Base-by-base conservation (phyloP, 2,329 filamentous ascomycete species). In the Botrytis galanthina region DNA sequence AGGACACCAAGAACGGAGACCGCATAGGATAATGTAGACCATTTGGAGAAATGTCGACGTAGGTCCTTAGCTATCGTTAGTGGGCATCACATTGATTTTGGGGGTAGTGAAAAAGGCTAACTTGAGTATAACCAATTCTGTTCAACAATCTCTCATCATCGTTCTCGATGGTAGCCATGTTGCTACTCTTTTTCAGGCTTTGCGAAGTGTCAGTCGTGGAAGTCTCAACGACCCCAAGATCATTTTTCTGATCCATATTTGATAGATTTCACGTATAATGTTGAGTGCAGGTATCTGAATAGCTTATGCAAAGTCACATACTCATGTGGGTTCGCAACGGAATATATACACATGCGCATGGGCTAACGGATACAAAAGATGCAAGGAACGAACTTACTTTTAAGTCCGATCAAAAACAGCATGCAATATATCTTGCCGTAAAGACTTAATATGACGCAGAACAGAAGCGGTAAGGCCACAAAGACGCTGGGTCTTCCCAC, bases 21-120 rank as follows among this genome's bases (percentile, higher is more conserved):
- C 39, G 89, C 89, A 81, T 91, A 91, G 6, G 89, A 91, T 6
- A 91, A 83, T 4, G 89, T 91, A 6, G 88, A 91, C 88, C 88
- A 91, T 85, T 87, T 89, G 54, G 87, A 90, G 78, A 91, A 91
- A 77, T 91, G 88, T 71, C 89, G 84, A 77, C 84, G 84, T 39
- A 91, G 79, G 79, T 91, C 88, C 89, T 91, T 73, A 39, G 29
- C 35, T 61, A 42, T 37, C 16, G 73, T 73, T n/a, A 64, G 60
- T 32, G 29, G 16, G 4, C 14, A 44, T 60, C 32, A 72, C 6
- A 16, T 35, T 61, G 16, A 12, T 18, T 73, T 42, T 42, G n/a
- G 72, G 14, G 32, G 8, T 8, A 16, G n/a, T n/a, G 37, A 22
- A 61, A 32, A 16, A 1, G 4, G 4, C 82, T 72, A 81, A 90